These are phyloP conservation scores for Harrya chromipes DNA, from an alignment of 768 basidiomycete species.

Conservation along the genomic window DNA sequence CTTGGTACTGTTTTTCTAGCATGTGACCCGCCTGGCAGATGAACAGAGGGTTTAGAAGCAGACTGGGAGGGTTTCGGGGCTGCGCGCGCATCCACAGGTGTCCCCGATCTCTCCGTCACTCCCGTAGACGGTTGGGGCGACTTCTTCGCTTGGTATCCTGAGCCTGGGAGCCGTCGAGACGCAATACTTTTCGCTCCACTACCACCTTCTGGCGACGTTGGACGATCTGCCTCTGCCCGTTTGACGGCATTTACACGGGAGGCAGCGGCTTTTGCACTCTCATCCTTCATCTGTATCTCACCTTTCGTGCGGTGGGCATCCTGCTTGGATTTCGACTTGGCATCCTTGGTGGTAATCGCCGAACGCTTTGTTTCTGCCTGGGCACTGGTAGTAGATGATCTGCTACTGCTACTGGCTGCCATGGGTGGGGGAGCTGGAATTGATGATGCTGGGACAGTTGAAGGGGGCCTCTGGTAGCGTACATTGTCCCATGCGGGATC, in stretches of 20 bases:
- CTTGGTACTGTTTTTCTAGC: slow-evolving; percentile 30
- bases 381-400: slow-evolving; percentile 21
- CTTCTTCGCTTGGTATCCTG: slow-evolving; percentile 44
- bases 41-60: slow-evolving; percentile 31
- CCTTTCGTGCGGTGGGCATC: slow-evolving; percentile 31
- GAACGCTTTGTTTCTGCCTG: slow-evolving; percentile 42
- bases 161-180: slow-evolving; percentile 43
- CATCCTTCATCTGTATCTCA: slow-evolving; percentile 39
- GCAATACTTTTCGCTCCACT: slow-evolving; percentile 18
- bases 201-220: slow-evolving; percentile 14
- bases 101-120: slow-evolving; percentile 23
- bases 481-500: slow-evolving; percentile 66
- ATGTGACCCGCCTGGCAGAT: slow-evolving; percentile 22
- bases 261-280: slow-evolving; percentile 30
- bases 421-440: slow-evolving; percentile 17
- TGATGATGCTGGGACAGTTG: slow-evolving; percentile 11
- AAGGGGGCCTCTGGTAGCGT: slow-evolving; percentile 26
- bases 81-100: slow-evolving; percentile 28
- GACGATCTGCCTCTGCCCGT: slow-evolving; percentile 23
- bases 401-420: slow-evolving; percentile 15
- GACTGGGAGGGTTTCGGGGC: slow-evolving; percentile 26
- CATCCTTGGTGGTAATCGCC: slow-evolving; percentile 43
- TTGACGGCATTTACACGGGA: slow-evolving; percentile 31
- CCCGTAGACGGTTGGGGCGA: slow-evolving; percentile 22
- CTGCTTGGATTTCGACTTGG: slow-evolving; percentile 38